Percentiles rank a stretch among this genome's conserved stretches.
Evolutionary conservation across 768 basidiomycete genomes (phyloP).

Genomic region (Chalciporus chontae): DNA sequence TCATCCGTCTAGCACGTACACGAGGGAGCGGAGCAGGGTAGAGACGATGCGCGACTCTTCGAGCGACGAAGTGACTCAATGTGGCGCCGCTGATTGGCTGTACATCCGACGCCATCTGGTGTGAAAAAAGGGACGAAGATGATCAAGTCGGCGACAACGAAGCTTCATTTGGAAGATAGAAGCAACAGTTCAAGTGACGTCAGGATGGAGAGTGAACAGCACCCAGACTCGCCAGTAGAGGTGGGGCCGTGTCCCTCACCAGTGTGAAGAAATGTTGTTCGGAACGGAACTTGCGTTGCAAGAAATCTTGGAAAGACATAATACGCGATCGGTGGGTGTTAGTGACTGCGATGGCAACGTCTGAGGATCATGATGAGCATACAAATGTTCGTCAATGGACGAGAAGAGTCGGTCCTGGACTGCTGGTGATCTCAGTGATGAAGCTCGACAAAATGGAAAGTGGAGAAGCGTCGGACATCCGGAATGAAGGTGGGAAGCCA

Average conservation of each 20-base stretch:
- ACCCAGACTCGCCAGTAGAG: too few relatives aligned
- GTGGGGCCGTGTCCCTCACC: neutral
- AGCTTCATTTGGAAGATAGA: neutral
- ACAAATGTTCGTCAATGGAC: neutral
- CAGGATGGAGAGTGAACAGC: neutral
- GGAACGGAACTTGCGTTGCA: neutral
- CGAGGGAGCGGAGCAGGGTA: neutral
- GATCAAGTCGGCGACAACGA: neutral
- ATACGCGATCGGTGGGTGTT: neutral
- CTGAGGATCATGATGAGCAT: neutral
- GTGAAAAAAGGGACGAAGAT: neutral
- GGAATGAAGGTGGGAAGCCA: too few relatives aligned
- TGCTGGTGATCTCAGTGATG: neutral
- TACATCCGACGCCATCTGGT: neutral
- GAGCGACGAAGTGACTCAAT: neutral
- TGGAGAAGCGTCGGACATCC: too few relatives aligned
- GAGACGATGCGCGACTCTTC: neutral
- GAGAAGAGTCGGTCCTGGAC: too few relatives aligned
- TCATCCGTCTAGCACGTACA: neutral
- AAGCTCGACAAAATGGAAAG: too few relatives aligned
- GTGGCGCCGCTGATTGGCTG: neutral
- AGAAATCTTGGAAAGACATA: slow-evolving; percentile 5
- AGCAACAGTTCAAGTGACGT: slow-evolving; percentile 9
- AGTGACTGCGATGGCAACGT: neutral
- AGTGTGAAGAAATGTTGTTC: neutral